A percentile compares a stretch with the other conserved stretches of the same genome.
phyloP scores from a whole-genome alignment of 768 basidiomycete species.

The Serpula lacrymans region DNA sequence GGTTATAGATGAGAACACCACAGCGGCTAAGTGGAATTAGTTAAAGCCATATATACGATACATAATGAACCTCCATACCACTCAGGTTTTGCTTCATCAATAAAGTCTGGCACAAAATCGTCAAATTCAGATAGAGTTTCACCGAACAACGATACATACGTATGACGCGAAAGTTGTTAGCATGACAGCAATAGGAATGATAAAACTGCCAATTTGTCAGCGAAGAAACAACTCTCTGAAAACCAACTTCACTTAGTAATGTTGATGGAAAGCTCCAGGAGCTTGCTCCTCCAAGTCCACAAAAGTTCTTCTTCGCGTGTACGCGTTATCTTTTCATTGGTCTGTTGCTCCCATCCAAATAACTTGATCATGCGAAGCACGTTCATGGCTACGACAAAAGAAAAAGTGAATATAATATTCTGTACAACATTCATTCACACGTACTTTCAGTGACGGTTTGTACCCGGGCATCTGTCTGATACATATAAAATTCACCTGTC shows the following conservation, averaged over 20 bases:
- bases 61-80: slow-evolving; percentile 2
- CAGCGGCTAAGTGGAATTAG: slow-evolving; percentile 24
- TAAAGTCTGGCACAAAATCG: slow-evolving; percentile 9
- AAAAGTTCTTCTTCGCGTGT: slow-evolving; percentile 61
- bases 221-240: no score
- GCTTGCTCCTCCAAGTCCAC: slow-evolving; percentile 49
- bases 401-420: slow-evolving; percentile 3
- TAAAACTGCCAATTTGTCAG: slow-evolving; percentile 34
- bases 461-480: slow-evolving; percentile 54
- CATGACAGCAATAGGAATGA: slow-evolving; percentile 66
- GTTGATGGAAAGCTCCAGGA: slow-evolving; percentile 47
- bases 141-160: slow-evolving; percentile 33
- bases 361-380: slow-evolving; percentile 68
- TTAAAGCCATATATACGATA: slow-evolving; percentile 4
- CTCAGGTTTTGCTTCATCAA: slow-evolving; percentile 11
- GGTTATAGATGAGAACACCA: slow-evolving; percentile 37
- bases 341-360: slow-evolving; percentile 63
- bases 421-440: no score
- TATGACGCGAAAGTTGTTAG: slow-evolving; percentile 59
- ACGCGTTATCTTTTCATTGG: slow-evolving; percentile 47
- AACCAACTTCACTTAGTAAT: no score
- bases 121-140: slow-evolving; percentile 32
- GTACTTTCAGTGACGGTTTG: slow-evolving; percentile 59
- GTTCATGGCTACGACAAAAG: slow-evolving; percentile 40
- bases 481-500: no score